Percentiles rank a stretch among this genome's conserved stretches.
phyloP scores from a whole-genome alignment of 2,329 filamentous ascomycete species.

The Monilinia fructigena region DNA sequence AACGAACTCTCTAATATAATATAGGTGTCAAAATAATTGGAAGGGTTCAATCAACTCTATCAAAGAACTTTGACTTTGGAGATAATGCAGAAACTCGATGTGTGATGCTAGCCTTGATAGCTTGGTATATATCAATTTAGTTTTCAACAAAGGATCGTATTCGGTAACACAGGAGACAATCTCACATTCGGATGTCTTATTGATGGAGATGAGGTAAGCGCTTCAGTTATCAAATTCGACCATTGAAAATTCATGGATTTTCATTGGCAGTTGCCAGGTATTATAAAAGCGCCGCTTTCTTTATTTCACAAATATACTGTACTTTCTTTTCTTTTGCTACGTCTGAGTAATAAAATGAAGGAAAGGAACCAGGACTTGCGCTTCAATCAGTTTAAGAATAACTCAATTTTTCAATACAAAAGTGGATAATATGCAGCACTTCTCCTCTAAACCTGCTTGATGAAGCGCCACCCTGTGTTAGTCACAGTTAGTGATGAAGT shows the following conservation, averaged over 20 bases:
- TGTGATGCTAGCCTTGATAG: constrained; percentile 5
- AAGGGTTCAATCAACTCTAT: constrained; percentile 5
- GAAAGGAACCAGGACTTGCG: neutral
- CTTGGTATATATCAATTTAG: neutral
- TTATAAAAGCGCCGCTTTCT: neutral
- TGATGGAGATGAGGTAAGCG: constrained; percentile 12
- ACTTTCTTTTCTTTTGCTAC: neutral
- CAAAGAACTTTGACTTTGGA: constrained; percentile 7
- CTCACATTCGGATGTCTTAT: constrained; percentile 22
- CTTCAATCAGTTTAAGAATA: no score
- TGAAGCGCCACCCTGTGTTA: no score
- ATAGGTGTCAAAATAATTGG: constrained; percentile 23
- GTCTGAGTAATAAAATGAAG: no score
- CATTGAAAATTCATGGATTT: neutral
- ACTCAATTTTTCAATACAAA: neutral
- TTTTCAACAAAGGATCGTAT: constrained; percentile 17
- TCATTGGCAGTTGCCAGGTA: neutral
- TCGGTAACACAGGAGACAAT: constrained; percentile 25
- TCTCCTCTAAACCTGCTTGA: no score
- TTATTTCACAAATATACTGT: neutral
- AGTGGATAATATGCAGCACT: no score
- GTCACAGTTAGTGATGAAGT: no score
- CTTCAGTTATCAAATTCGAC: constrained; percentile 24
- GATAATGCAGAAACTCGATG: neutral
- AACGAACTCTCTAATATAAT: neutral